Percentiles rank a stretch among this genome's conserved stretches.
phyloP scores from a whole-genome alignment of 352 stramenopile genomes.

The Phytophthora multivora region DNA sequence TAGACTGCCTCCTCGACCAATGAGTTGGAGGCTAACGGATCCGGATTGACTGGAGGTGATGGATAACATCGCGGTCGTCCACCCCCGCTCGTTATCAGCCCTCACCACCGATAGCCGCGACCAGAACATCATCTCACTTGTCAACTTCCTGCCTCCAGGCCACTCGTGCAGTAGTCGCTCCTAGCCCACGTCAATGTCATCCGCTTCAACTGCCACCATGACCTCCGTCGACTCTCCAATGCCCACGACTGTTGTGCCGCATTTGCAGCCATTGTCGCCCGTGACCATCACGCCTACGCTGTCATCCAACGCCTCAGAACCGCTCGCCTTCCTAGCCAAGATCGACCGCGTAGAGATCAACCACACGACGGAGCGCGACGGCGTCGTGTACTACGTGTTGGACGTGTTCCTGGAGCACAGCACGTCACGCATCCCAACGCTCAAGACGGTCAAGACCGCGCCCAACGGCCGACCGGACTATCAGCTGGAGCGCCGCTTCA shows the following conservation, averaged over 20 bases:
- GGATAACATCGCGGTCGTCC: conserved; percentile 9
- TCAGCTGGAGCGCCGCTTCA: conserved; percentile 55
- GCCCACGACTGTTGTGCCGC: conserved; percentile 6
- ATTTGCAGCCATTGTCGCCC: conserved; percentile 29
- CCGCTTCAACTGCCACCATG: conserved; percentile 21
- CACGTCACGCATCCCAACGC: conserved; percentile 61
- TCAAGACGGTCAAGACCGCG: conserved; percentile 37
- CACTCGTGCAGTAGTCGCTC: not conserved
- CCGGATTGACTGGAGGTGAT: too few species aligned
- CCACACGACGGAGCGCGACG: conserved; percentile 34
- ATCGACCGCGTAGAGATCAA: conserved; percentile 60
- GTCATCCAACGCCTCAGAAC: conserved; percentile 31
- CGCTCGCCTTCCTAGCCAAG: conserved; percentile 36
- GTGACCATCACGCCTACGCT: conserved; percentile 31
- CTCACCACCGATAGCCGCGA: conserved; percentile 31
- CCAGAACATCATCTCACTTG: conserved; percentile 33
- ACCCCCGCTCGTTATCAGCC: conserved; percentile 2
- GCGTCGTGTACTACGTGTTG: conserved; percentile 56
- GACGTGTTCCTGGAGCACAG: conserved; percentile 63
- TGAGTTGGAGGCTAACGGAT: too few species aligned
- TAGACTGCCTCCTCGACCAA: too few species aligned
- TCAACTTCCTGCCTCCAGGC: conserved; percentile 30
- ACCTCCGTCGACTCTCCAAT: too few species aligned
- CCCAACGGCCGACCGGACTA: conserved; percentile 43
- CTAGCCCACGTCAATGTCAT: conserved; percentile 25